Base-by-base conservation (phyloP, 2,329 filamentous ascomycete species). In the Ciborinia camelliae region DNA sequence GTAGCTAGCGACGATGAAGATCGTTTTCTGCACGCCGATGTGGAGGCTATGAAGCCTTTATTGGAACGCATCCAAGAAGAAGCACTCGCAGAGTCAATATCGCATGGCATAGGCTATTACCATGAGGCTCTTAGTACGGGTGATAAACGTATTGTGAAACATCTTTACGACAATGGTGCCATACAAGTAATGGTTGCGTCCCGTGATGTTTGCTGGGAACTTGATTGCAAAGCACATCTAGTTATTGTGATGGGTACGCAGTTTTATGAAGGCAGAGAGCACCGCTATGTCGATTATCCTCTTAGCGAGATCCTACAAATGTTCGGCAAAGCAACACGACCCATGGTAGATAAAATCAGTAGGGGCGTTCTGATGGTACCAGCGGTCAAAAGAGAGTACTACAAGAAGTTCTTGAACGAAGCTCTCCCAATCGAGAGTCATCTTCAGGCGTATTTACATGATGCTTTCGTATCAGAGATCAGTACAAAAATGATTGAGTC, bases 201-300 rank as follows among this genome's bases (percentile, higher is more conserved):
- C 9, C 87, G 95, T 62, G 94, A 99, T 78, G 92, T 95, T 58
- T 97, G 93, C 78, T 99, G 95, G 94, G 94, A 98, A 78, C 81
- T 99, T 62, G 88, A 96, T 69, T 88, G 87, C 74, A 91, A 86
- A 1, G 93, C 94, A 4, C 93, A 98, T 75, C 82, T 99, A 18
- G 93, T 98, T 18, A 85, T 99, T 55, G 88, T 99, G 39, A 98
- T 99, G 93, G 93, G 93, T 20, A 99, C 96, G 1, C 95, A 99
- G 74, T 97, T 93, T 78, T 99, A 94, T 70, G 95, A 99, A 73
- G 95, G 95, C 8, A 89, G 92, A 59, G 94, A 99, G 77, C 96
- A 99, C 76, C 89, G 96, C 67, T 99, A 99, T 76, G 88, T 98
- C 62, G 95, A 99, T 77, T 99, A 99, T 73, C 90, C 92, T 4